Conservation (phyloP, 106 monocot species). For the Acorus calamus region DNA sequence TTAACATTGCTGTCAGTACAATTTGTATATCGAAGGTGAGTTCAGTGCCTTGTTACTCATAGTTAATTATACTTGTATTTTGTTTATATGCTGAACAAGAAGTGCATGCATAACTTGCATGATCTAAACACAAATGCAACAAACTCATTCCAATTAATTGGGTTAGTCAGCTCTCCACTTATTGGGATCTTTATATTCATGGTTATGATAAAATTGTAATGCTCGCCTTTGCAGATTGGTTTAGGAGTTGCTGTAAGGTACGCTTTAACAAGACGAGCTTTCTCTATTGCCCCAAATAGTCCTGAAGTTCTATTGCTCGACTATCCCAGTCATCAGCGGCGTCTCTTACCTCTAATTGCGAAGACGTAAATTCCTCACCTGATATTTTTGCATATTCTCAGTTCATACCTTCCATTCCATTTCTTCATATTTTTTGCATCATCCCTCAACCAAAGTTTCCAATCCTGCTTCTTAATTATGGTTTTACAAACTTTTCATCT, state of each 20-base stretch:
- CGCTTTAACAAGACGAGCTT: constrained; percentile 77
- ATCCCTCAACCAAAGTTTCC: background rate
- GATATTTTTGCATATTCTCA: background rate
- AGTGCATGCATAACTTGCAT: too few species aligned
- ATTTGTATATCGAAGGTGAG: constrained; percentile 68
- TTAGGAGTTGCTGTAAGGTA: constrained; percentile 81
- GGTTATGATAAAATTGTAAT: too few species aligned
- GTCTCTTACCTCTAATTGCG: constrained; percentile 83
- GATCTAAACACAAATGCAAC: too few species aligned
- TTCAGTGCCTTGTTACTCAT: background rate
- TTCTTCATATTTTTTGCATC: background rate
- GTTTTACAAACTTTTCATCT: background rate
- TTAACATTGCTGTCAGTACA: constrained; percentile 59
- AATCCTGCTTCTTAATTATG: background rate
- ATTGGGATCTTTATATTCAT: background rate
- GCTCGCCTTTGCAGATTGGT: constrained; percentile 33
- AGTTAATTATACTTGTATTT: background rate
- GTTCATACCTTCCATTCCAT: background rate
- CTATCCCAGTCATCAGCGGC: constrained; percentile 86
- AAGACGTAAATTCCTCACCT: constrained; percentile 46
- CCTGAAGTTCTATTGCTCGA: constrained; percentile 78
- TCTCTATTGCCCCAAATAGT: constrained; percentile 45
- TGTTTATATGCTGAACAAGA: too few species aligned
- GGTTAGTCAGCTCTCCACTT: background rate
- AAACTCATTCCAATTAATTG: background rate